phyloP scores from a whole-genome alignment of 208 protist genomes.

The Leishmania gerbilli region DNA sequence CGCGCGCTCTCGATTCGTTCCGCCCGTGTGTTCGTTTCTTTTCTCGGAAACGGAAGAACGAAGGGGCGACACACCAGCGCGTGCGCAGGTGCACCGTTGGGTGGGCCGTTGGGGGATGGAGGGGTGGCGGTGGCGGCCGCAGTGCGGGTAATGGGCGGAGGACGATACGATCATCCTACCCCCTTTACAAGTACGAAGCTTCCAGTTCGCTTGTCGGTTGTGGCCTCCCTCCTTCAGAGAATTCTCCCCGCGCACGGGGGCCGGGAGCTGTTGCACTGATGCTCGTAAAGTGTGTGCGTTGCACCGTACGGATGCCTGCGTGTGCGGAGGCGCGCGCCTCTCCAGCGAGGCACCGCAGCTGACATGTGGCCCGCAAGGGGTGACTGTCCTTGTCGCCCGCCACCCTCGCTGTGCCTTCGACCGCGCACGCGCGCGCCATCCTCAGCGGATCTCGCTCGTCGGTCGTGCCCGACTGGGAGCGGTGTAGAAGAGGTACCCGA shows the following conservation, averaged over 20 bases:
- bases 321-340: background rate
- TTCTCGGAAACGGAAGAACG: too few relatives aligned
- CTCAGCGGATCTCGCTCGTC: constrained; percentile 66
- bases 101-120: too few relatives aligned
- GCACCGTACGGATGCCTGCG: background rate
- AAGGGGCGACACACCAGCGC: too few relatives aligned
- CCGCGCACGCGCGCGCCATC: background rate
- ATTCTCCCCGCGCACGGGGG: too few relatives aligned
- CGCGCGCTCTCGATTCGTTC: background rate
- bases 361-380: background rate
- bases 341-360: background rate
- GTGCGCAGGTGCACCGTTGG: too few relatives aligned
- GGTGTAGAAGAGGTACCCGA: constrained; percentile 83
- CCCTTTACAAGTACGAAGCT: too few relatives aligned
- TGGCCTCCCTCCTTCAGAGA: too few relatives aligned
- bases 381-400: background rate
- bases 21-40: too few relatives aligned
- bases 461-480: constrained; percentile 56
- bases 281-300: background rate
- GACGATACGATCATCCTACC: too few relatives aligned
- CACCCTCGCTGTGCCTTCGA: background rate
- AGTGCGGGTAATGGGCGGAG: too few relatives aligned
- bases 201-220: too few relatives aligned
- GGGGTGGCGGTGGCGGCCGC: too few relatives aligned
- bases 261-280: background rate